Evolutionary conservation across 1,284 basidiomycete species (phyloP), one percentile per base, ranked within the genome.

Genomic region (Abortiporus biennis): DNA sequence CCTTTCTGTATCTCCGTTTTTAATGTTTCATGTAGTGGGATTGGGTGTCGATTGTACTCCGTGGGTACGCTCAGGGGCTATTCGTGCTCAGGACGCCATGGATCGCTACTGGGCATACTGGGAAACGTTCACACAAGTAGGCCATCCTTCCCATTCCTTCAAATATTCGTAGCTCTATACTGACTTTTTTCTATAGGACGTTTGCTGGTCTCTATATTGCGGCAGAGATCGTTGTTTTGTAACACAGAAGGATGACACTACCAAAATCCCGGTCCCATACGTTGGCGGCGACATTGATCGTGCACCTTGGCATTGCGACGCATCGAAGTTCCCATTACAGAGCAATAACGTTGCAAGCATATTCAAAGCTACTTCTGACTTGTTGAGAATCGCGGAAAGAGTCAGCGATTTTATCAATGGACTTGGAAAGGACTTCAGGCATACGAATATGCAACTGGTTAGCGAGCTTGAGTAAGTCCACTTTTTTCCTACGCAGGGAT

Each of bases 401-500:
- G 76, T 81, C 40, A 73, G 79, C 68, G 72, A 78, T 43, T 68
- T 76, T 23, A 68, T 83, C 30, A 76, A 74, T 44, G 60, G 63
- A 31, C 55, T 75, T 9, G 53, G 55, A 31, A 66, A 65, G 46
- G 58, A 61, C 40, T 42, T 59, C 63, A 3, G 64, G 63, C 3
- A 61, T 56, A 38, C 63, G 61, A 64, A 71, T 32, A 60, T 74
- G 43, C 68, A 69, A 42, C 55, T 71, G 15, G 71, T 78, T 37
- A 73, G 71, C 44, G 67, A 72, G 36, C 72, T 80, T 38, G 76
- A 79, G 77, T 78, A 47, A 54, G 57, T 54, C 16, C 36, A 22
- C 29, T 39, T 22, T 27, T 25, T 43, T 27, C 17, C 22, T 20
- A 11, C 23, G 33, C 2, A 25, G 19, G 6, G 6, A n/a, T 4